A percentile compares a stretch with the other conserved stretches of the same genome.
phyloP scores from a whole-genome alignment of 805 yeast genomes.

The Candida michaelii region DNA sequence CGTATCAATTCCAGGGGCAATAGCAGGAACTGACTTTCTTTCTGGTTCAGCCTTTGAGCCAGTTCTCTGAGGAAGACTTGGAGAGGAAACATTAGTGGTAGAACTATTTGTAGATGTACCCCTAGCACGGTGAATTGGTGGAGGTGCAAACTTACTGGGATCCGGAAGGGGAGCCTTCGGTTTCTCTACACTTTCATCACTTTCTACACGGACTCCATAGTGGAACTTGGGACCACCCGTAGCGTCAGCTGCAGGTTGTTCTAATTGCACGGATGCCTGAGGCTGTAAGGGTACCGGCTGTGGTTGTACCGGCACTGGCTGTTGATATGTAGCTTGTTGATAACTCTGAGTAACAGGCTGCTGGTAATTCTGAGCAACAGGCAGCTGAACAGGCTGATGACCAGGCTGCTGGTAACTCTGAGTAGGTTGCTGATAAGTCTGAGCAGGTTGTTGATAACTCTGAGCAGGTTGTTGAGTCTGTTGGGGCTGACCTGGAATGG shows the following conservation, averaged over 20 bases:
- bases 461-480: slow-evolving; percentile 5
- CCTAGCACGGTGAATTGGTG: slow-evolving; percentile 37
- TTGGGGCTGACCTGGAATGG: background rate
- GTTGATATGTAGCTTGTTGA: slow-evolving; percentile 3
- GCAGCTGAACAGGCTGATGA: no score
- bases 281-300: slow-evolving; percentile 8
- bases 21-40: slow-evolving; percentile 12
- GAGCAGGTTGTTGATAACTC: no score
- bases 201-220: slow-evolving; percentile 7
- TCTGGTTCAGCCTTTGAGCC: background rate
- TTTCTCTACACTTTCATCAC: slow-evolving; percentile 18
- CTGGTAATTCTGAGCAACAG: no score
- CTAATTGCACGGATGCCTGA: no score
- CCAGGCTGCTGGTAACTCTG: no score
- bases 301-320: slow-evolving; percentile 8
- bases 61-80: background rate
- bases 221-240: no score
- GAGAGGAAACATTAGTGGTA: slow-evolving; percentile 2
- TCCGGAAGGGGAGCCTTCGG: slow-evolving; percentile 32
- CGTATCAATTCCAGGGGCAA: slow-evolving; percentile 23
- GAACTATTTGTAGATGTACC: slow-evolving; percentile 13
- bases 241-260: no score
- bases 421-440: no score
- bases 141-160: slow-evolving; percentile 40
- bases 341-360: no score